Evolutionary conservation across 192 early-diverging fungal species (phyloP).

Genomic region (Spizellomyces punctatus): DNA sequence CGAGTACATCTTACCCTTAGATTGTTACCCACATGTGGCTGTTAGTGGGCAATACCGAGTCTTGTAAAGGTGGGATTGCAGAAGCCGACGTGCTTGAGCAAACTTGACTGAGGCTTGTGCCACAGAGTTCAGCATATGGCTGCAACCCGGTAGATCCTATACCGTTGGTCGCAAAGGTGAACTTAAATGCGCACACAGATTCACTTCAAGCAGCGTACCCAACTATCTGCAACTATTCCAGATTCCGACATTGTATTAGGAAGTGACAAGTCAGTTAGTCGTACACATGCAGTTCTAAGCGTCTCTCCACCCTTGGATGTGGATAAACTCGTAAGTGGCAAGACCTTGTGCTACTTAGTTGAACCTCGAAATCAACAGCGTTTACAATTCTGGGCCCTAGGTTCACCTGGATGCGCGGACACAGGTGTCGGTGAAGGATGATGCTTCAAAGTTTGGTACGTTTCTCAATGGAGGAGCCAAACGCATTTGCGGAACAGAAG

Average conservation of each 20-base stretch:
- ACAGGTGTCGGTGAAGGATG: conserved; percentile 3
- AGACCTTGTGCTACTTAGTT: not conserved
- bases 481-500: not conserved
- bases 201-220: too few relatives aligned
- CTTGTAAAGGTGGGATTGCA: too few relatives aligned
- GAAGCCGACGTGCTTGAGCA: too few relatives aligned
- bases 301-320: not conserved
- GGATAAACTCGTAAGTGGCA: not conserved
- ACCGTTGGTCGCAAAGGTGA: too few relatives aligned
- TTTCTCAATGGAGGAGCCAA: conserved; percentile 7
- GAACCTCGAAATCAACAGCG: not conserved
- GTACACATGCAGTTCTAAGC: conserved; percentile 14
- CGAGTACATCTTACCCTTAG: too few relatives aligned
- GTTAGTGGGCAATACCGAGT: too few relatives aligned
- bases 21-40: too few relatives aligned
- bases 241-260: conserved; percentile 21
- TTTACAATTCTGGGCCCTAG: not conserved
- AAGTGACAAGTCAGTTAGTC: conserved; percentile 22
- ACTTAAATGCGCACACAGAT: too few relatives aligned
- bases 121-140: too few relatives aligned
- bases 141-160: too few relatives aligned
- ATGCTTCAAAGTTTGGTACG: conserved; percentile 29
- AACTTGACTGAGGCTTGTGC: too few relatives aligned
- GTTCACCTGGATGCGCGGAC: not conserved
- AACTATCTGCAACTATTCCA: not conserved